phyloP scores from a whole-genome alignment of 2,329 filamentous ascomycete species.

The Neopestalotiopsis sp. region DNA sequence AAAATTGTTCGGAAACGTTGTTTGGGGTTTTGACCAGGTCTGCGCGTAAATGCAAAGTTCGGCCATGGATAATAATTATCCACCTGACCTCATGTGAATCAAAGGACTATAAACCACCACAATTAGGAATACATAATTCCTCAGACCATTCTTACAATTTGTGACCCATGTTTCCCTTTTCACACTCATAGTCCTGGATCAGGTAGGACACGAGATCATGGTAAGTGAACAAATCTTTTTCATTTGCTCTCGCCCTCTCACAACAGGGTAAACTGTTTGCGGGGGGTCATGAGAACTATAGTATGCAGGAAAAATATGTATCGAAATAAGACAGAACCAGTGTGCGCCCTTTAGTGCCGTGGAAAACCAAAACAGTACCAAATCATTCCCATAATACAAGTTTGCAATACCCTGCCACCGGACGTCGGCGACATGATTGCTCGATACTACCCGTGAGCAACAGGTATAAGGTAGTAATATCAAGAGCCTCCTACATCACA shows the following conservation, averaged over 20 bases:
- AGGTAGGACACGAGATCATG: too few species aligned
- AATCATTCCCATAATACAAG: slow-evolving; percentile 14
- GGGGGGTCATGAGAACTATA: background rate
- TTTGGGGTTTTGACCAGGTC: too few species aligned
- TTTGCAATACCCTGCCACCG: background rate
- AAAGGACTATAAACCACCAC: too few species aligned
- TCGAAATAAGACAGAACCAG: background rate
- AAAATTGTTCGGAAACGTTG: too few species aligned
- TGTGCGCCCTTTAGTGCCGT: background rate
- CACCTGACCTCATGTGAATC: too few species aligned
- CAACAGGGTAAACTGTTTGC: background rate
- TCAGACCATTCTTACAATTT: too few species aligned
- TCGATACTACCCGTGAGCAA: slow-evolving; percentile 12
- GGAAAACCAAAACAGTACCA: background rate
- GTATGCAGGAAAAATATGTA: slow-evolving; percentile 7
- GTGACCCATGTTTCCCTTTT: too few species aligned
- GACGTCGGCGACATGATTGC: background rate
- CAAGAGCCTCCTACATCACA: slow-evolving; percentile 8
- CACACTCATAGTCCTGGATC: too few species aligned
- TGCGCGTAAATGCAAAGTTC: too few species aligned
- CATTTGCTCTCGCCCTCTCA: background rate
- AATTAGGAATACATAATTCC: too few species aligned
- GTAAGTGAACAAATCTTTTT: background rate
- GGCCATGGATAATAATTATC: too few species aligned
- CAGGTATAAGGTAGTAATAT: slow-evolving; percentile 12